Percentiles rank a stretch among this genome's conserved stretches.
Evolutionary conservation across 129 eudicot species (phyloP).

Genomic region (carrot (Daucus carota)): DH1_v3.0 NC_030386.2:23276001-23276500

Average conservation of each 20-base stretch:
- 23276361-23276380: not conserved
- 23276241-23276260: not conserved
- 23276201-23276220: not conserved
- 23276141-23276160: slow-evolving; percentile 63
- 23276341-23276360: not conserved
- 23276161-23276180: slow-evolving; percentile 78
- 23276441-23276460: not conserved
- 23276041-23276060: slow-evolving; percentile 89
- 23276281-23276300: not conserved
- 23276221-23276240: not conserved
- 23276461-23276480: not conserved
- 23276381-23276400: not conserved
- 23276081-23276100: slow-evolving; percentile 2
- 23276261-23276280: not conserved
- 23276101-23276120: slow-evolving; percentile 3
- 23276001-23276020: slow-evolving; percentile 63
- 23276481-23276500: not conserved
- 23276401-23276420: not conserved
- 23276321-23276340: not conserved
- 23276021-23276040: slow-evolving; percentile 58
- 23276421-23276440: not conserved
- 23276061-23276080: slow-evolving; percentile 32
- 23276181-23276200: slow-evolving; percentile 11
- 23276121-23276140: slow-evolving; percentile 75
- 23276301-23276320: not conserved